Evolutionary conservation across 306 rosid species (phyloP), one percentile per base, ranked within the genome.

Genomic region (Trifolium fragiferum): DNA sequence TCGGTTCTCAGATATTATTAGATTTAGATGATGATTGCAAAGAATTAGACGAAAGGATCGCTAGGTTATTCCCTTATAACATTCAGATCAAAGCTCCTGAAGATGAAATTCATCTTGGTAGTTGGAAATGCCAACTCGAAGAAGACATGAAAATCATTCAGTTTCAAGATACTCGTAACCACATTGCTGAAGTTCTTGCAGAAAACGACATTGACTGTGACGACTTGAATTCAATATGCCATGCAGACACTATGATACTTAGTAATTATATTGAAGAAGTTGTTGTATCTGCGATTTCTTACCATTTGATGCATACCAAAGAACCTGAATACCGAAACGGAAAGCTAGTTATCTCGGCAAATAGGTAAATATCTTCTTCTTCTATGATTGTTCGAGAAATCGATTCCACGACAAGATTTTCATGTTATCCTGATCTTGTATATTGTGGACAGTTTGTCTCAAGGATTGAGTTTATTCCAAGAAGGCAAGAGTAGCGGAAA

Each of bases 271-370:
- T 94, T 21, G 95, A 94, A 81, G 96, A 94, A 73, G 91, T 91
- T 65, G 90, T 94, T 3, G 73, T 94, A 14, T 88, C 95, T 2
- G 97, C 98, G 37, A 84, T 94, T 49, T 89, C 92, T 11, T 58
- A 84, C 72, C 92, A 94, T 78, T 86, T 90, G 86, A 89, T 81
- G 89, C 54, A 84, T 14, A 88, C 79, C 20, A 82, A 81, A 71
- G 86, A 91, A 57, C 97, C 90, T 0, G 93, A 87, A 82, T 94
- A 94, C 76, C 86, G 97, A 75, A 94, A 94, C 44, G 97, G 98
- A 80, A 94, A 88, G 87, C 93, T 94, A 77, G 79, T 91, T 65
- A 88, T 94, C 81, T 88, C 97, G 38, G 87, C 96, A 19, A 78
- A 74, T 20, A 90, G 98, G 98, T 90, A 87, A 49, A 43, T 73